Percentiles rank a stretch among this genome's conserved stretches.
These are phyloP conservation scores for Candida nemodendra DNA, from an alignment of 805 yeast species.

Conservation along the genomic window DNA sequence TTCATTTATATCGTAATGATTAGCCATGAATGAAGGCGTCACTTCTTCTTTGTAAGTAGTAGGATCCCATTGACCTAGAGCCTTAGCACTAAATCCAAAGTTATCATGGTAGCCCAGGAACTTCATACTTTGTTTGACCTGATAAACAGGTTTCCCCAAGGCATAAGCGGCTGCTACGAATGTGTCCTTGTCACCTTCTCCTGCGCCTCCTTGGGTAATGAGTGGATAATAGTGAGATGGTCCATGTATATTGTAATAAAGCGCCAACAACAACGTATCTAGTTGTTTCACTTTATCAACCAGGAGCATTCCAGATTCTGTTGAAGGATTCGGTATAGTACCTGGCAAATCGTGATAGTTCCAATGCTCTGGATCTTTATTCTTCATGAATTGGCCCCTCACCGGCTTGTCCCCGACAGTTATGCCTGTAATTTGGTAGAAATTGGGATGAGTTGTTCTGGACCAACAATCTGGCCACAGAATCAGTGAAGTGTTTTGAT, in stretches of 20 bases:
- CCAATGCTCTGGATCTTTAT: conserved; percentile 28
- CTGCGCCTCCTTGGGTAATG: conserved; percentile 69
- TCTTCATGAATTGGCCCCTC: conserved; percentile 30
- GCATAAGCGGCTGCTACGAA: conserved; percentile 66
- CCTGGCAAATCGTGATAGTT: conserved; percentile 62
- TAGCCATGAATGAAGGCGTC: conserved; percentile 2
- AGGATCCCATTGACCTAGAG: conserved; percentile 44
- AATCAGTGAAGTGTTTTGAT: conserved; percentile 42
- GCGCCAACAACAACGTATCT: conserved; percentile 51
- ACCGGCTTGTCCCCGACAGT: conserved; percentile 36
- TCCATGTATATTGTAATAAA: conserved; percentile 65
- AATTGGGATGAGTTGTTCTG: conserved; percentile 61
- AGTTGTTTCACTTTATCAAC: conserved; percentile 57
- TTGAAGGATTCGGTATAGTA: conserved; percentile 62
- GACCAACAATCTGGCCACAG: conserved; percentile 76
- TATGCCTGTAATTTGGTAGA: conserved; percentile 51
- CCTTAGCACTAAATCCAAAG: conserved; percentile 37
- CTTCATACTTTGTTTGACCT: conserved; percentile 50
- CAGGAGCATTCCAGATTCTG: conserved; percentile 69
- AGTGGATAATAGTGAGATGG: conserved; percentile 64
- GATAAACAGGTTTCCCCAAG: conserved; percentile 32
- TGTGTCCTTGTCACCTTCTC: conserved; percentile 81
- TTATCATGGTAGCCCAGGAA: conserved; percentile 50
- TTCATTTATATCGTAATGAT: conserved; percentile 32
- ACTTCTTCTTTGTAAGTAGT: conserved; percentile 34